Evolutionary conservation across 768 basidiomycete species (phyloP).

Genomic region (Astraeus odoratus): DNA sequence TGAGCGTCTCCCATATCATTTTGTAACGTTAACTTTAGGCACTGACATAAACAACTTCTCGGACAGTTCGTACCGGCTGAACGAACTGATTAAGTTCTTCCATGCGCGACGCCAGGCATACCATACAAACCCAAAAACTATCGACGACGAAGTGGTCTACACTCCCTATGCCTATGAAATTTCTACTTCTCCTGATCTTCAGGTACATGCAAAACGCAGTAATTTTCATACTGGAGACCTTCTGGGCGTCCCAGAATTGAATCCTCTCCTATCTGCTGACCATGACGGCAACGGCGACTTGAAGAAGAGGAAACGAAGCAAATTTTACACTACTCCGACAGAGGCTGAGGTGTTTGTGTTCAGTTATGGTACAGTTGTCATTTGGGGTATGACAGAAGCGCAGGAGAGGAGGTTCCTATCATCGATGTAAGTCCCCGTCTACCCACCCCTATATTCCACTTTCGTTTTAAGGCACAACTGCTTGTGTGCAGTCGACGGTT

Average conservation of each 20-base stretch:
- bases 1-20: constrained; percentile 28
- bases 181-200: constrained; percentile 24
- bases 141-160: constrained; percentile 93
- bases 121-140: constrained; percentile 77
- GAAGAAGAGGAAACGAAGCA: constrained; percentile 49
- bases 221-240: constrained; percentile 53
- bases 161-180: constrained; percentile 84
- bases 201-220: constrained; percentile 19
- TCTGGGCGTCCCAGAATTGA: constrained; percentile 70
- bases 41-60: no score
- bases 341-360: constrained; percentile 92
- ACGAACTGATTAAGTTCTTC: constrained; percentile 85
- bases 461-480: not conserved
- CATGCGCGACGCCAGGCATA: constrained; percentile 77
- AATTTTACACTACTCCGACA: constrained; percentile 57
- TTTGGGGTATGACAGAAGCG: constrained; percentile 95
- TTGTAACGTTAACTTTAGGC: not conserved
- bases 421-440: constrained; percentile 63
- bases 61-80: constrained; percentile 79
- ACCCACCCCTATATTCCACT: not conserved
- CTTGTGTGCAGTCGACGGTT: constrained; percentile 70
- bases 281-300: constrained; percentile 26
- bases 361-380: constrained; percentile 90
- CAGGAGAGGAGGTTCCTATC: constrained; percentile 88
- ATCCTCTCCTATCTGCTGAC: constrained; percentile 19